These are phyloP conservation scores for Alternaria gansuensis DNA, from an alignment of 2,329 filamentous ascomycete genomes.

Conservation along the genomic window DNA sequence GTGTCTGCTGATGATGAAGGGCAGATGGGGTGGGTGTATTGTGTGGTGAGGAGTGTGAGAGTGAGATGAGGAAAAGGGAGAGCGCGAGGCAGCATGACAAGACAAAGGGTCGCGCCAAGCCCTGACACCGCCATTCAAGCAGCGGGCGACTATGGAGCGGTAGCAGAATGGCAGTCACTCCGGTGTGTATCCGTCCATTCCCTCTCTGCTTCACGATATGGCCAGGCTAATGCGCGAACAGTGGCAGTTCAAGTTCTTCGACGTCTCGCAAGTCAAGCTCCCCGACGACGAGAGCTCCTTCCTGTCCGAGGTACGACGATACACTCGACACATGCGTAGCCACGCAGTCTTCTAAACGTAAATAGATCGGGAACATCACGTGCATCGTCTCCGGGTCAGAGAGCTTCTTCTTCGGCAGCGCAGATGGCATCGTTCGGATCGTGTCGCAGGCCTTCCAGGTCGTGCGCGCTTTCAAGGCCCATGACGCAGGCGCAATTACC, in stretches of 20 bases:
- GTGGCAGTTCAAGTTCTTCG: conserved; percentile 99
- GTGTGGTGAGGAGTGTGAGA: conserved; percentile 18
- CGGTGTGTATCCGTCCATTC: conserved; percentile 39
- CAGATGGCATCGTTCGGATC: conserved; percentile 86
- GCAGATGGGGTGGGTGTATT: conserved; percentile 17
- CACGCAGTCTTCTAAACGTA: conserved; percentile 37
- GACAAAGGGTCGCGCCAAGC: conserved; percentile 23
- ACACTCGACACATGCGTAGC: conserved; percentile 10
- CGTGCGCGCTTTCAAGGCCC: conserved; percentile 83
- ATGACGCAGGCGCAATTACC: conserved; percentile 81
- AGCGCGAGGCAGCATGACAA: conserved; percentile 27
- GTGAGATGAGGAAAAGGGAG: conserved; percentile 26
- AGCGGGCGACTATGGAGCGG: conserved; percentile 36
- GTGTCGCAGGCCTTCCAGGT: conserved; percentile 88
- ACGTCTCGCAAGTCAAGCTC: conserved; percentile 84
- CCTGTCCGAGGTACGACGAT: conserved; percentile 75
- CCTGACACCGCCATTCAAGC: conserved; percentile 18
- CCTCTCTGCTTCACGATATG: conserved; percentile 13
- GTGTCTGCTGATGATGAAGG: conserved; percentile 22
- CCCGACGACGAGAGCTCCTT: conserved; percentile 79
- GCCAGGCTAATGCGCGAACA: conserved; percentile 54
- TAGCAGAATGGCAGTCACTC: conserved; percentile 55
- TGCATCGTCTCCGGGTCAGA: conserved; percentile 87
- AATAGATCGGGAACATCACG: conserved; percentile 71
- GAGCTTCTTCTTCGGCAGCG: conserved; percentile 86